phyloP scores from a whole-genome alignment of 192 early-diverging fungal genomes.

The Umbelopsis vinacea region DNA sequence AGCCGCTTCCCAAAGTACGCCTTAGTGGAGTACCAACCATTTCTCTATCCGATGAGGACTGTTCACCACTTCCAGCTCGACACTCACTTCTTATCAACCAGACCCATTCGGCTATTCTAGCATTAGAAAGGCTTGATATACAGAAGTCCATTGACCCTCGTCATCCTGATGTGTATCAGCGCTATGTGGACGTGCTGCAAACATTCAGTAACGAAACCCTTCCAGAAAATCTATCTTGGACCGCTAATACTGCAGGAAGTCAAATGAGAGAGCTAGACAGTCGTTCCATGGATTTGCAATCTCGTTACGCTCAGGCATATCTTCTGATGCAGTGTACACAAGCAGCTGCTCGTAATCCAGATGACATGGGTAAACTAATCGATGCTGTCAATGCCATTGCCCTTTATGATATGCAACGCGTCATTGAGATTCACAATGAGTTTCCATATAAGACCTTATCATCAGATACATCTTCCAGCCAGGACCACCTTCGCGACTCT shows the following conservation, averaged over 20 bases:
- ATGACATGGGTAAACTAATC: slow-evolving; percentile 1
- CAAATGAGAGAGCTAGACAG: background rate
- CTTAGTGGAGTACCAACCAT: background rate
- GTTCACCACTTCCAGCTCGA: slow-evolving; percentile 5
- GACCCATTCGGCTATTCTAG: background rate
- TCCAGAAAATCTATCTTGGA: slow-evolving; percentile 14
- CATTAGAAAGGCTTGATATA: background rate
- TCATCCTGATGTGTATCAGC: background rate
- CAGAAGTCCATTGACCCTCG: background rate
- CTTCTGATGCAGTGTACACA: slow-evolving; percentile 8
- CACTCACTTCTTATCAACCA: background rate
- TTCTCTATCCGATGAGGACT: background rate
- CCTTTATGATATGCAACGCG: slow-evolving; percentile 14
- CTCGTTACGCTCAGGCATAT: slow-evolving; percentile 13
- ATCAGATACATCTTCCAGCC: background rate
- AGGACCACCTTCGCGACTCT: background rate
- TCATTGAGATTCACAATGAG: slow-evolving; percentile 9
- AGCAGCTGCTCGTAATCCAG: background rate
- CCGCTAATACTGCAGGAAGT: background rate
- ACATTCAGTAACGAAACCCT: slow-evolving; percentile 2
- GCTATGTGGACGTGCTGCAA: background rate
- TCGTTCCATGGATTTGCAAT: background rate
- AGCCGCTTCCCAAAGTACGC: slow-evolving; percentile 2
- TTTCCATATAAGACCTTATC: background rate
- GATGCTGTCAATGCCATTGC: slow-evolving; percentile 7